Base-by-base conservation (phyloP, 805 yeast genomes). In the Monosporozyma siamensis region DNA sequence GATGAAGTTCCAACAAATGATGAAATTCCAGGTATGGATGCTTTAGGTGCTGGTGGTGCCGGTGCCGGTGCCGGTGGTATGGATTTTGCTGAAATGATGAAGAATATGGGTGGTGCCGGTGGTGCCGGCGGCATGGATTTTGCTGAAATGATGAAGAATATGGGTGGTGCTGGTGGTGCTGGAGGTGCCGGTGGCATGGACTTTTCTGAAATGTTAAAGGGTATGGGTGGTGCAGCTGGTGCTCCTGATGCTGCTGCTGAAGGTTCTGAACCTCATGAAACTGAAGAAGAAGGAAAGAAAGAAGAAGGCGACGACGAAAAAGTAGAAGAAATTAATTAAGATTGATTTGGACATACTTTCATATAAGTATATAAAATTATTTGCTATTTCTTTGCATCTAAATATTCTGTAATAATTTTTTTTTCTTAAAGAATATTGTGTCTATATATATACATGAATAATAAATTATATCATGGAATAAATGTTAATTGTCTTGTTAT, bases 1-100 rank as follows among this genome's bases (percentile, higher is more conserved):
- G 88, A 86, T 32, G 89, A 79, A 45, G 69, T 64, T 22, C 60
- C 51, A 34, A 55, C 46, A 6, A 53, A 48, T 21, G 55, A 53
- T 24, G 69, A 63, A 34, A 37, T 37, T 10, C 39, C 39, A 37
- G 68, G 62, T 14, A 42, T 70, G 63, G 44, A 52, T 55, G 55
- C 58, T 47, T 72, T 67, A 42, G 76, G 73, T 40, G 65, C 59
- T 34, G 67, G 64, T 18, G 55, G 54, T 26, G 63, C 47, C 7
- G 54, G 51, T 30, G 58, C 49, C 9, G 64, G 44, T 20, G 48
- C 43, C 34, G 77, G 72, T 46, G 39, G 40, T n/a, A 38, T 38
- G 40, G 40, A 38, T 18, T 15, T 73, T 70, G 61, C 61, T 41
- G 68, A 61, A 39, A 51, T 54, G 29, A 59, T 46, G 60, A 57